Evolutionary conservation across 2,329 filamentous ascomycete species (phyloP).

Genomic region (Verruconis gallopava): DNA sequence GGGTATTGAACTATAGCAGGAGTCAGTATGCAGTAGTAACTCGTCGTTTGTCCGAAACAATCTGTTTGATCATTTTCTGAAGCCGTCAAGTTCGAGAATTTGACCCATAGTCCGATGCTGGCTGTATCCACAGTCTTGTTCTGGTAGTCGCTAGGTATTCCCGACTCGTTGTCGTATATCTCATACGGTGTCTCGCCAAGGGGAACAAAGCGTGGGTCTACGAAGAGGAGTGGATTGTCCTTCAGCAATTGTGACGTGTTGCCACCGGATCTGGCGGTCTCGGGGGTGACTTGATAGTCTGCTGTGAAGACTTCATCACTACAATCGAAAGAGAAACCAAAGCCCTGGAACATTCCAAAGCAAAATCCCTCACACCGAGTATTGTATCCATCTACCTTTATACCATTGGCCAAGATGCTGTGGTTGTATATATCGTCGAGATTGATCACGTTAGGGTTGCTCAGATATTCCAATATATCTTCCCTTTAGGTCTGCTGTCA

Average conservation of each 20-base stretch:
- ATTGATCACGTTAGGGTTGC: no score
- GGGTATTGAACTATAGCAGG: no score
- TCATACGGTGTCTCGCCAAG: background rate
- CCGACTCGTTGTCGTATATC: background rate
- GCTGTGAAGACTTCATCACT: background rate
- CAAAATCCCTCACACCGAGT: background rate
- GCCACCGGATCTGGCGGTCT: background rate
- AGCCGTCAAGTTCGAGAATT: no score
- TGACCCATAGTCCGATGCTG: background rate
- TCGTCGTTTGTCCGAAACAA: no score
- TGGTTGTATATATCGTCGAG: no score
- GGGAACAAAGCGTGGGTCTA: background rate
- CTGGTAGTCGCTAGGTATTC: background rate
- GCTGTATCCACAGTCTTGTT: background rate
- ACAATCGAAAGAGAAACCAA: background rate
- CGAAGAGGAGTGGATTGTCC: background rate
- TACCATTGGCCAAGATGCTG: no score
- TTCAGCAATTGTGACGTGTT: background rate
- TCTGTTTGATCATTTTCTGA: no score
- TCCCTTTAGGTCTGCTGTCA: no score
- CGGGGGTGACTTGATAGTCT: background rate
- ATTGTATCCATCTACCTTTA: background rate
- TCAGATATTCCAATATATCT: no score
- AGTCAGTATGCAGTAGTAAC: no score
- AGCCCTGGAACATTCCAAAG: background rate